Evolutionary conservation across 2,329 filamentous ascomycete species (phyloP).

Genomic region (Pyrenophora tritici-repentis): DNA sequence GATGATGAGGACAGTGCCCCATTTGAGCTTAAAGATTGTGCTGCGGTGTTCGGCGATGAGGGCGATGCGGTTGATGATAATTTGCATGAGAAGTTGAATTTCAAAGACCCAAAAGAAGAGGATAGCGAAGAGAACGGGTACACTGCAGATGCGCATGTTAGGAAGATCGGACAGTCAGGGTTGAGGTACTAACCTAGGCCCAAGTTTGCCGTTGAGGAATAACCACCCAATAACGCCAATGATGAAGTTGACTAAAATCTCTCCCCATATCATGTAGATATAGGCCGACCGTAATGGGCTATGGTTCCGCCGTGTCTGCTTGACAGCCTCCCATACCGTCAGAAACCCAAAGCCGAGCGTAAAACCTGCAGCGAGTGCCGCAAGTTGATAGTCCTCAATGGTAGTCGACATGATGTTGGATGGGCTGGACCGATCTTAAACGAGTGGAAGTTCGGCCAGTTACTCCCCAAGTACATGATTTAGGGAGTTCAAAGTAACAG

Average conservation of each 20-base stretch:
- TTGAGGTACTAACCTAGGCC: constrained; percentile 33
- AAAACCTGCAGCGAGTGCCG: constrained; percentile 43
- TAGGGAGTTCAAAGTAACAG: not conserved
- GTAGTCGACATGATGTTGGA: constrained; percentile 24
- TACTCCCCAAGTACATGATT: not conserved
- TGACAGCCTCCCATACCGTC: constrained; percentile 44
- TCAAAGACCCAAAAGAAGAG: constrained; percentile 42
- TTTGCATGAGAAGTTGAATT: constrained; percentile 59
- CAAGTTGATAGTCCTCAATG: constrained; percentile 36
- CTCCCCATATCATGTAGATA: constrained; percentile 46
- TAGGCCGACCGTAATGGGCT: constrained; percentile 42
- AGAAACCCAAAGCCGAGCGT: constrained; percentile 43
- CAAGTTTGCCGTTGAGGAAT: constrained; percentile 35
- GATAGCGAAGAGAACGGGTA: constrained; percentile 41
- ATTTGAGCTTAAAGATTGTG: constrained; percentile 53
- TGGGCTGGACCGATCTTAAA: not conserved
- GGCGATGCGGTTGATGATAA: constrained; percentile 60
- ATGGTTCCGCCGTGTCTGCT: constrained; percentile 43
- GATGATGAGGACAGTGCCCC: constrained; percentile 53
- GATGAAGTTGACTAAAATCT: constrained; percentile 34
- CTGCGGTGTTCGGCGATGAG: constrained; percentile 53
- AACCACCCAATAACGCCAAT: constrained; percentile 42
- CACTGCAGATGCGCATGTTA: constrained; percentile 16
- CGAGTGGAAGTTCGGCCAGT: constrained; percentile 1
- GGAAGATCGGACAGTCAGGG: not conserved